Evolutionary conservation across 805 yeast genomes (phyloP), one percentile per base, ranked within the genome.

Genomic region (Starmerella potacharoeniae): DNA sequence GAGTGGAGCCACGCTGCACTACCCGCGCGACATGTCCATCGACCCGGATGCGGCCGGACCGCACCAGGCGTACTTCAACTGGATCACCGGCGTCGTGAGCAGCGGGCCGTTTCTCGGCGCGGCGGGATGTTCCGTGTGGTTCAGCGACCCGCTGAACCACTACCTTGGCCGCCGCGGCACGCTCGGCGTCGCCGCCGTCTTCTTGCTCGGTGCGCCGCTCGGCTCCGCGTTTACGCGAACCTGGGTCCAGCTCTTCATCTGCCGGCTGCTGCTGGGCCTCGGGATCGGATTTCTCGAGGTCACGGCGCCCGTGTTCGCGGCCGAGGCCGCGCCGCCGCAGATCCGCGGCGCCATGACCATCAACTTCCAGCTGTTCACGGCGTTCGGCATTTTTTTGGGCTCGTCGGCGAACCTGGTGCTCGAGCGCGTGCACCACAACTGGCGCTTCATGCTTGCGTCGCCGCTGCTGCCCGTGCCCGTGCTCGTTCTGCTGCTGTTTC

Each of bases 281-380:
- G 85, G 87, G 39, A 75, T 82, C 61, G 88, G 88, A 52, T 75
- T 81, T 51, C 79, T 80, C 60, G 80, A 84, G 3, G 77, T 85
- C 30, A 80, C 84, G 14, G 84, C 81, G 8, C 86, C 88, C 5
- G 80, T 83, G 11, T 80, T 78, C 60, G 75, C 81, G 33, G 83
- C 85, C 14, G 86, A 81, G 64, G 76, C 80, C 62, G 65, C 80
- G 9, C 85, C 85, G 1, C 77, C 77, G 13, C 69, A 69, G 11
- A 75, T 78, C 42, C 73, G 87, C 64, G 88, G 88, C 49, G 78
- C 85, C 0, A 70, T 83, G 56, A 80, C 81, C 49, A 81, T 82
- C 83, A 72, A 79, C 69, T 82, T 86, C 84, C 87, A 83, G 69
- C 79, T 80, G 62, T 82, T 81, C 73, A 81, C 86, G n/a, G 86